A percentile compares a stretch with the other conserved stretches of the same genome.
Conservation (phyloP, 768 basidiomycete genomes). For the Crepidotus variabilis region DNA sequence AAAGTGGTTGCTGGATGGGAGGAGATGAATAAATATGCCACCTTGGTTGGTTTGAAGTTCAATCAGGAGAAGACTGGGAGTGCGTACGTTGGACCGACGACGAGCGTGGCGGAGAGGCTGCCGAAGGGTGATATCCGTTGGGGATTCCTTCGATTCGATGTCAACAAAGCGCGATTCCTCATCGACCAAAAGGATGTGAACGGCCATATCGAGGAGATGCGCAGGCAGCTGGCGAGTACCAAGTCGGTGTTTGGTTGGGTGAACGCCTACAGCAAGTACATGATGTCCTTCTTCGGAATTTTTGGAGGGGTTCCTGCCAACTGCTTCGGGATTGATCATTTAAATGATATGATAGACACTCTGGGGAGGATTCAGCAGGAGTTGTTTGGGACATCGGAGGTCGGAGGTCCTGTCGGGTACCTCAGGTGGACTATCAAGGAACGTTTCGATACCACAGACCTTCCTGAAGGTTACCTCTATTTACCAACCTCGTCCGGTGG, state of each 20-base stretch:
- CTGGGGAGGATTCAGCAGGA: background rate
- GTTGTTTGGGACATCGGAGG: background rate
- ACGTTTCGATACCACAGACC: too few species aligned
- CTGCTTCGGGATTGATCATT: background rate
- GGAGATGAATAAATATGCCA: conserved; percentile 37
- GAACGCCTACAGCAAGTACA: conserved; percentile 6
- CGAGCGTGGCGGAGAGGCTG: conserved; percentile 10
- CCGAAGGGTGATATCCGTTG: too few species aligned
- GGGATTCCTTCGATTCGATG: conserved; percentile 37
- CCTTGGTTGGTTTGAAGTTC: conserved; percentile 36
- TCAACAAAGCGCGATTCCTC: conserved; percentile 23
- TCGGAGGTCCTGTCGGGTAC: background rate
- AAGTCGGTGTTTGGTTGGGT: conserved; percentile 21
- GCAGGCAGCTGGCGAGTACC: conserved; percentile 29
- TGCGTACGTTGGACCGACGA: too few species aligned
- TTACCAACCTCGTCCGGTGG: too few species aligned
- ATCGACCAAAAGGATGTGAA: conserved; percentile 32
- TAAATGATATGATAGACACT: background rate
- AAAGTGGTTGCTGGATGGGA: conserved; percentile 34
- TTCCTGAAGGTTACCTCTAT: too few species aligned
- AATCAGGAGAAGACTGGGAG: conserved; percentile 38
- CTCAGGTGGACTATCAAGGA: too few species aligned
- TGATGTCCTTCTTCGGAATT: conserved; percentile 5
- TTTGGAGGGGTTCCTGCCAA: background rate
- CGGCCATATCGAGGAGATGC: conserved; percentile 32